Evolutionary conservation across 257 asterid species (phyloP).

Genomic region (Fraxinus excelsior): DNA sequence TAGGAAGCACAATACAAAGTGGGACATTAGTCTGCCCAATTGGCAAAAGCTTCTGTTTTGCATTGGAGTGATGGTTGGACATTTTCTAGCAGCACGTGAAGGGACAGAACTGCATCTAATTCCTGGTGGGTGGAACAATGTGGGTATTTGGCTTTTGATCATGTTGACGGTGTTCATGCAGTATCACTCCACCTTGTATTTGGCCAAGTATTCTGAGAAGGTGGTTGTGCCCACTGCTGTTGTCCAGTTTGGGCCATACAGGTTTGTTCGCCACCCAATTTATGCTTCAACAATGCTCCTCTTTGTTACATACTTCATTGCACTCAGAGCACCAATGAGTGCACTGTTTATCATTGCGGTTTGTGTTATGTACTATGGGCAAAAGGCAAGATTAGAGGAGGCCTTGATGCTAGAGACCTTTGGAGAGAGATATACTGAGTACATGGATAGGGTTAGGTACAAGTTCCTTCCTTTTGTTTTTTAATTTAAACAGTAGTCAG

Average conservation of each 20-base stretch:
- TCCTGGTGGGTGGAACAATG: conserved; percentile 79
- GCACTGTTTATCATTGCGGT: conserved; percentile 44
- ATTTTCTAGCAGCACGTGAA: conserved; percentile 90
- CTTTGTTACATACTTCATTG: conserved; percentile 68
- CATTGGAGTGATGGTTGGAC: conserved; percentile 64
- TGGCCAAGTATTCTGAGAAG: conserved; percentile 94
- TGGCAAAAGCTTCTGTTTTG: conserved; percentile 73
- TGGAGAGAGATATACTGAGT: conserved; percentile 66
- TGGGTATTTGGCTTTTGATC: conserved; percentile 66
- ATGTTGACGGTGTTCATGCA: conserved; percentile 63
- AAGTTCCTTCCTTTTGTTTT: conserved; percentile 83
- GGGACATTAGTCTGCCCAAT: conserved; percentile 72
- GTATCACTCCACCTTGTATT: conserved; percentile 71
- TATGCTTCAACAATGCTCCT: conserved; percentile 92
- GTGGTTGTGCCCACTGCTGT: conserved; percentile 94
- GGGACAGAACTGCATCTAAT: conserved; percentile 81
- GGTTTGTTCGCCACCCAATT: conserved; percentile 88
- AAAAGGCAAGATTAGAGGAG: conserved; percentile 85
- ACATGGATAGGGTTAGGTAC: conserved; percentile 64
- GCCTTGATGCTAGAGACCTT: conserved; percentile 68
- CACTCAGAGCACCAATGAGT: conserved; percentile 84
- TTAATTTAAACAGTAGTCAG: conserved; percentile 36
- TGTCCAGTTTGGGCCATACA: conserved; percentile 91
- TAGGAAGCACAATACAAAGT: conserved; percentile 67
- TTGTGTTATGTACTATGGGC: conserved; percentile 69